Conservation (phyloP, 495 filamentous ascomycete genomes). For the Pyrenula massariospora region DNA sequence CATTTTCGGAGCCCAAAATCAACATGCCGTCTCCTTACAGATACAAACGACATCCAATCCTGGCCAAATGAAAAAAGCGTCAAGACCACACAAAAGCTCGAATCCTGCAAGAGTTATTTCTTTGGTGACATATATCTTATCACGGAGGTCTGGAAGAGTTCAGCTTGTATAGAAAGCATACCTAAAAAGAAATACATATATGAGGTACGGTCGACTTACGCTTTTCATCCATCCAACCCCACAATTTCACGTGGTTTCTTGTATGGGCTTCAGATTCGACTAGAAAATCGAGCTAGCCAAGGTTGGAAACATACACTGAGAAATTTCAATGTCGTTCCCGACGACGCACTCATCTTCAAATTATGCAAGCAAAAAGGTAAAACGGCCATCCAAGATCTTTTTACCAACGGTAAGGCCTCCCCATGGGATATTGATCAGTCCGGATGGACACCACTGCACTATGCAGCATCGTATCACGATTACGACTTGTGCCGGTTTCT, state of each 20-base stretch:
- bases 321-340: not conserved
- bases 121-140: not conserved
- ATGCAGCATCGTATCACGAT: not conserved
- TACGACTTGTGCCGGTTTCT: not conserved
- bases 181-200: not conserved
- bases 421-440: not conserved
- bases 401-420: not conserved
- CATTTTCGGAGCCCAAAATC: not conserved
- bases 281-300: not conserved
- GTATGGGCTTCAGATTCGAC: not conserved
- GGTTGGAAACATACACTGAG: not conserved
- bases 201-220: not conserved
- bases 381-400: not conserved
- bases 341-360: not conserved
- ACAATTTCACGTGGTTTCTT: not conserved
- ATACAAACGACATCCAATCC: not conserved
- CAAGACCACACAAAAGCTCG: not conserved
- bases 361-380: not conserved
- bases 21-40: not conserved
- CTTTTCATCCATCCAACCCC: not conserved
- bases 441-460: not conserved
- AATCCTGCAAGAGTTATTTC: not conserved
- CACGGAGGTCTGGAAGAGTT: not conserved
- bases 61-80: not conserved
- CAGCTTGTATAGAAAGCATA: not conserved